A percentile compares a stretch with the other conserved stretches of the same genome.
phyloP scores from a whole-genome alignment of 2,329 filamentous ascomycete genomes.

The Ophiostoma himal-ulmi region DNA sequence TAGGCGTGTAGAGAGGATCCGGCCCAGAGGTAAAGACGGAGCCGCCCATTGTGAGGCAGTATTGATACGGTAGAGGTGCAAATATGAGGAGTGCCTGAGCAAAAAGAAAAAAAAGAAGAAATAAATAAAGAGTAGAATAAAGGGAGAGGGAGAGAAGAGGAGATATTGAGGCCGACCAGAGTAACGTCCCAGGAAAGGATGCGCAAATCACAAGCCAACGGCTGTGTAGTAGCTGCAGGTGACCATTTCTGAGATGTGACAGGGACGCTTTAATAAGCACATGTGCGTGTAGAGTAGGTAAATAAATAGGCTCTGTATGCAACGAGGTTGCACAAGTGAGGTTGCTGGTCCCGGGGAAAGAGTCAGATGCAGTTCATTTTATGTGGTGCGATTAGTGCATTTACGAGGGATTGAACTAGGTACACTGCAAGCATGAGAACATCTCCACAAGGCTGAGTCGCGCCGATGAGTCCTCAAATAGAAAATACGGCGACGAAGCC shows the following conservation, averaged over 20 bases:
- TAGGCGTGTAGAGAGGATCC: conserved; percentile 53
- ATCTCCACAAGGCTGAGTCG: not conserved
- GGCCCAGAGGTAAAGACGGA: conserved; percentile 47
- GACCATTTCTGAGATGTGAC: not conserved
- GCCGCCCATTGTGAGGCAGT: conserved; percentile 51
- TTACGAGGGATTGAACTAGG: not conserved
- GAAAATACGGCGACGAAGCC: too few relatives aligned
- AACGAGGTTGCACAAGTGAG: too few relatives aligned
- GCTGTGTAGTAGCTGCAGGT: not conserved
- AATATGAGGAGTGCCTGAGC: not conserved
- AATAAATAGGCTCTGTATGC: too few relatives aligned
- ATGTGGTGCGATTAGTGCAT: too few relatives aligned
- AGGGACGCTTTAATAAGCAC: not conserved
- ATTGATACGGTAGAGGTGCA: not conserved
- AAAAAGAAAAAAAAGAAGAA: not conserved
- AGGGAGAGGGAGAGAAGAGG: not conserved
- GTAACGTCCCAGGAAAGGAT: not conserved
- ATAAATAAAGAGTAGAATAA: not conserved
- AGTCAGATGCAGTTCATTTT: not conserved
- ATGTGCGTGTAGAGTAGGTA: too few relatives aligned
- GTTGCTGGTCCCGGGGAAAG: not conserved
- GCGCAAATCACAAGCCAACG: not conserved
- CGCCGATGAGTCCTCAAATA: not conserved
- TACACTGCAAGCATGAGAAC: not conserved
- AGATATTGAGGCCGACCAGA: not conserved